Evolutionary conservation across 805 yeast genomes (phyloP).

Genomic region (Kodamaea neixiangensis): DNA sequence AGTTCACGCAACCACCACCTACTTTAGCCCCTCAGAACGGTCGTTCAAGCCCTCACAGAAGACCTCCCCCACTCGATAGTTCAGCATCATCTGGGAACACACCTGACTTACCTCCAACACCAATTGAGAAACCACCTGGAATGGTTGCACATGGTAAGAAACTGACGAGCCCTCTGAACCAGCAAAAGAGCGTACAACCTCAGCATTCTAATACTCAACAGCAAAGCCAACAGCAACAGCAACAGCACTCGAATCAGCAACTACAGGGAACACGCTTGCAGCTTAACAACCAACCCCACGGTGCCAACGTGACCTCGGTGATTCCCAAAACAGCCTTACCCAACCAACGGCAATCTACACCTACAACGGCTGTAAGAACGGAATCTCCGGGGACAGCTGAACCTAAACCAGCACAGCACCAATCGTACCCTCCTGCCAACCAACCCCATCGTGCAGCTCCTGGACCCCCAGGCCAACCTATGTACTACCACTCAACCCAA

Average conservation of each 20-base stretch:
- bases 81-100: background rate
- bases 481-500: background rate
- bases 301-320: background rate
- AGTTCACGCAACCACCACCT: conserved; percentile 1
- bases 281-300: background rate
- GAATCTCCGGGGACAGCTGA: background rate
- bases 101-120: conserved; percentile 2
- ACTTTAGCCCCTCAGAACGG: conserved; percentile 3
- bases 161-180: background rate
- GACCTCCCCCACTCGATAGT: background rate
- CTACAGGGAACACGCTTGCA: background rate
- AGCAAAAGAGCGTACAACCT: background rate
- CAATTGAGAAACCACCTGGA: conserved; percentile 4
- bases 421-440: background rate
- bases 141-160: conserved; percentile 1
- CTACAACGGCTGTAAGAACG: background rate
- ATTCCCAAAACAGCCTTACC: background rate
- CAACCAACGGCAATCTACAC: background rate
- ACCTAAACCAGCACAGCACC: background rate
- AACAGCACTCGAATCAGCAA: background rate
- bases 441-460: conserved; percentile 10
- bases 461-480: conserved; percentile 8
- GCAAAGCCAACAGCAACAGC: background rate
- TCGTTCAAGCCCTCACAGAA: background rate
- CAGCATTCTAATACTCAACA: too few species aligned